These are phyloP conservation scores for Petunia secreta DNA, from an alignment of 257 asterid species.

Conservation along the genomic window DNA sequence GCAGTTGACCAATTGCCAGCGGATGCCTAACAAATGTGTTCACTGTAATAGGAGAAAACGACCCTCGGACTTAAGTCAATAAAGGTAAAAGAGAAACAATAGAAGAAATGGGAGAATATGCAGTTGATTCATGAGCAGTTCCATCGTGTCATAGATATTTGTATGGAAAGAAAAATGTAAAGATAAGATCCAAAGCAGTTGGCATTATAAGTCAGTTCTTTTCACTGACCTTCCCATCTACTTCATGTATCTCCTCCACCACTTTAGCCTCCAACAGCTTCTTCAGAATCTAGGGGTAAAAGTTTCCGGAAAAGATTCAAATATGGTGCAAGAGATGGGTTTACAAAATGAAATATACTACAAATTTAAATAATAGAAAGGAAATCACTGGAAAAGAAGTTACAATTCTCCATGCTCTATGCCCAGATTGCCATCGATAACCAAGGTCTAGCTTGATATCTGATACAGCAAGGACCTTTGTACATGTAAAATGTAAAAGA, in stretches of 20 bases:
- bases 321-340: constrained; percentile 23
- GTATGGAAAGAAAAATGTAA: not conserved
- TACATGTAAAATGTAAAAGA: constrained; percentile 31
- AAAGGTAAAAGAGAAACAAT: constrained; percentile 19
- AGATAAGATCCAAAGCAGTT: constrained; percentile 17
- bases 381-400: constrained; percentile 3
- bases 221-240: constrained; percentile 64
- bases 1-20: constrained; percentile 15
- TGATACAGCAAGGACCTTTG: constrained; percentile 83
- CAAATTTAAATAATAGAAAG: constrained; percentile 19
- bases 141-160: not conserved
- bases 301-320: constrained; percentile 30
- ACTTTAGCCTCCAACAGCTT: constrained; percentile 81
- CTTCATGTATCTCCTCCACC: constrained; percentile 49
- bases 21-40: not conserved
- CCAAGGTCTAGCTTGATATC: constrained; percentile 86
- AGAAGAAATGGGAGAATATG: constrained; percentile 21
- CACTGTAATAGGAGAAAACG: constrained; percentile 3
- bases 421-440: constrained; percentile 68
- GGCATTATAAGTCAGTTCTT: not conserved
- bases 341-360: constrained; percentile 1
- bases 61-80: constrained; percentile 7
- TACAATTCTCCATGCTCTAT: constrained; percentile 90
- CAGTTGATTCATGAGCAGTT: constrained; percentile 2
- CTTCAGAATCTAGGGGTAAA: constrained; percentile 59